Evolutionary conservation across 1,284 basidiomycete species (phyloP), one percentile per base, ranked within the genome.

Genomic region (Melampsora larici-populina): DNA sequence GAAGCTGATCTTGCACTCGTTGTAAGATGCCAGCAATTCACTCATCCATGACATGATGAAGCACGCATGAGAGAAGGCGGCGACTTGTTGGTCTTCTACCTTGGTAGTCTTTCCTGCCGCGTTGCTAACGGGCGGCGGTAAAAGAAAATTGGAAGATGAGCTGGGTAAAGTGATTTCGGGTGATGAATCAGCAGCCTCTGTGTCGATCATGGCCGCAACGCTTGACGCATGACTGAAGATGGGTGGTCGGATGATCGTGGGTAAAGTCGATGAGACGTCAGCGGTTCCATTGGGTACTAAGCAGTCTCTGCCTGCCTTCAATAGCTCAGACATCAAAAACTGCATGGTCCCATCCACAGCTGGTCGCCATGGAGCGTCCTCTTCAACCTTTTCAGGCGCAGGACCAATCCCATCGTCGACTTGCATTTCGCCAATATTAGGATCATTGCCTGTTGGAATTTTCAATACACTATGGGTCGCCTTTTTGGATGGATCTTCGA

Each of bases 21-120:
- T 90, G 83, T 99, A 99, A 21, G 94, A 97, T 78, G 96, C 94
- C 1, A 97, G 85, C 1, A 98, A 86, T 85, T 99, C 96, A 0
- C 93, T 93, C 67, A 98, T 86, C 80, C 90, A 90, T 82, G 96
- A 92, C 89, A 98, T 92, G 79, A 97, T 85, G 86, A 97, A 93
- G 81, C 90, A 92, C 17, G 89, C 87, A 82, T 95, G 96, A 79
- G 90, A 86, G 81, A 86, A 87, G 79, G 88, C 86, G 33, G 81
- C 81, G 18, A 81, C 79, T 29, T 77, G 76, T 58, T 79, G 80
- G 72, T 78, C 78, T 18, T 69, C 74, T 64, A 51, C 74, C 26
- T 67, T 78, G 40, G 60, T 51, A 8, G 66, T 5, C 58, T 76
- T 76, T 24, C 4, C 5, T 29, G 55, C 4, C 8, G n/a, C 26